Percentiles rank a stretch among this genome's conserved stretches.
These are phyloP conservation scores for Orobanche coerulescens DNA, from an alignment of 257 asterid genomes.

Conservation along the genomic window DNA sequence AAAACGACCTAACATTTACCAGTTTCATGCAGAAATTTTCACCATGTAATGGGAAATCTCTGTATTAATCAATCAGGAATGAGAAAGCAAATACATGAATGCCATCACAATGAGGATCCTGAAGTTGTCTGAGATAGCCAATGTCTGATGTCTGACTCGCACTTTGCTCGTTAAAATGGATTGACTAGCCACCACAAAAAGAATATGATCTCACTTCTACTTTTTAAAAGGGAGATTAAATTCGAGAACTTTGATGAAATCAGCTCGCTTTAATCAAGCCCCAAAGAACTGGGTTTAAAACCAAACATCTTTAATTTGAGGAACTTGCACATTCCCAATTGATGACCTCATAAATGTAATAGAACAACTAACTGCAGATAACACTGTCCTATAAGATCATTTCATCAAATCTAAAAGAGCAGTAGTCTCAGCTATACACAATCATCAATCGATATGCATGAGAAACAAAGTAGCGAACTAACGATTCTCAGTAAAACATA, in stretches of 20 bases:
- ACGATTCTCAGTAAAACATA: conserved; percentile 13
- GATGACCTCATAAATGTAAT: background rate
- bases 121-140: background rate
- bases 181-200: background rate
- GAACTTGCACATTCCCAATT: background rate
- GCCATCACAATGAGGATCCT: background rate
- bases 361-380: background rate
- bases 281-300: background rate
- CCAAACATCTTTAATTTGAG: background rate
- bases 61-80: conserved; percentile 1
- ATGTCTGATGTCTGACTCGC: background rate
- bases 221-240: background rate
- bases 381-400: background rate
- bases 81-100: background rate
- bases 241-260: conserved; percentile 15
- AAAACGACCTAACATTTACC: background rate
- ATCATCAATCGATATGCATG: background rate
- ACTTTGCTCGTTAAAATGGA: background rate
- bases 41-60: background rate
- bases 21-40: background rate
- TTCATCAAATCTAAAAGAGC: background rate
- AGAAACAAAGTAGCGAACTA: background rate
- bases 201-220: background rate
- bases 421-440: background rate
- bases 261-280: conserved; percentile 6